phyloP scores from a whole-genome alignment of 2,329 filamentous ascomycete genomes.

The Xylariaceae sp. region DNA sequence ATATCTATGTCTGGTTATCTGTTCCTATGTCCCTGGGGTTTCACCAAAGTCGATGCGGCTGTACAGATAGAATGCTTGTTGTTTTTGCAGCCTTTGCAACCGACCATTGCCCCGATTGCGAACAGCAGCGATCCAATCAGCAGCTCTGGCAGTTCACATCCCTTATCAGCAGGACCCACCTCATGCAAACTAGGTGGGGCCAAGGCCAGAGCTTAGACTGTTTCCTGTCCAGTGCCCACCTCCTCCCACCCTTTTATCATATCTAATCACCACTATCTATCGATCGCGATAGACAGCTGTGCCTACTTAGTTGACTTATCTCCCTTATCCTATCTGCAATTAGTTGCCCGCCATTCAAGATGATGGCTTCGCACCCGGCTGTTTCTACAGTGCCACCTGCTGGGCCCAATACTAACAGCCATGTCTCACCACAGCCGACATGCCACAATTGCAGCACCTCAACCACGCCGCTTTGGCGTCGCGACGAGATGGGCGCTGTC shows the following conservation, averaged over 20 bases:
- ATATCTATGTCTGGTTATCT: slow-evolving; percentile 1
- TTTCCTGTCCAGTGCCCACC: slow-evolving; percentile 9
- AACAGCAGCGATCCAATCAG: too few species aligned
- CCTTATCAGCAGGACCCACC: slow-evolving; percentile 17
- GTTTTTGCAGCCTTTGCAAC: too few species aligned
- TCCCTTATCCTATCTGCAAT: slow-evolving; percentile 17
- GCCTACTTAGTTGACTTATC: slow-evolving; percentile 14
- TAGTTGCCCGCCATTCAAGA: slow-evolving; percentile 19
- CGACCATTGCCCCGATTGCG: too few species aligned
- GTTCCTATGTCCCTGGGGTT: too few species aligned
- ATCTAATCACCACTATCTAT: slow-evolving; percentile 24
- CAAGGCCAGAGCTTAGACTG: background rate
- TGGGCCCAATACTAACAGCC: slow-evolving; percentile 45
- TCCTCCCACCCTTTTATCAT: slow-evolving; percentile 23
- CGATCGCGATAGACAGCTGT: slow-evolving; percentile 10
- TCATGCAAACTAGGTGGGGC: slow-evolving; percentile 4
- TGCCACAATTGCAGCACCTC: slow-evolving; percentile 96
- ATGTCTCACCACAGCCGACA: slow-evolving; percentile 72
- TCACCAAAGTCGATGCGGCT: too few species aligned
- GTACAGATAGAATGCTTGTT: too few species aligned
- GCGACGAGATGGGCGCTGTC: slow-evolving; percentile 91
- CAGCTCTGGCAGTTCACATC: too few species aligned
- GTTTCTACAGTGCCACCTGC: slow-evolving; percentile 17
- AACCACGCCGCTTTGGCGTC: slow-evolving; percentile 93
- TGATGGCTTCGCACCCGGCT: slow-evolving; percentile 35